A percentile compares a stretch with the other conserved stretches of the same genome.
Evolutionary conservation across 2,329 filamentous ascomycete species (phyloP).

Genomic region (Harringtonia lauricola): DNA sequence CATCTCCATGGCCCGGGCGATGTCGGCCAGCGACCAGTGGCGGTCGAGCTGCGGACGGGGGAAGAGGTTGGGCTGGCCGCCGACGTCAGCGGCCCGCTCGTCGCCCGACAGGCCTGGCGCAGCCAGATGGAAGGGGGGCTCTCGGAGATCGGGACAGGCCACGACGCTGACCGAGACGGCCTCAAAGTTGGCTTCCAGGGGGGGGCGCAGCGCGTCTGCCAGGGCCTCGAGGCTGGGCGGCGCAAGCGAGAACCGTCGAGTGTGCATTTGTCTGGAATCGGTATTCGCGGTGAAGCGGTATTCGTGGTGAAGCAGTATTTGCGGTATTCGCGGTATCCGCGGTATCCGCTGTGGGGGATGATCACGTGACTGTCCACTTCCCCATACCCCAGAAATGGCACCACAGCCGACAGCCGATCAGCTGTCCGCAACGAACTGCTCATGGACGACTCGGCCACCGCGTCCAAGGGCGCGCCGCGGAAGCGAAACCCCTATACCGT

Average conservation of each 20-base stretch:
- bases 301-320: too few species aligned
- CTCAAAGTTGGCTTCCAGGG: neutral
- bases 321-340: too few species aligned
- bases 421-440: too few species aligned
- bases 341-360: too few species aligned
- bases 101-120: slow-evolving; percentile 27
- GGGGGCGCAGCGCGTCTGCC: neutral
- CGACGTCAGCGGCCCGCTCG: slow-evolving; percentile 29
- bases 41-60: slow-evolving; percentile 22
- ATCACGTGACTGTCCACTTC: too few species aligned
- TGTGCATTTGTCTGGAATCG: too few species aligned
- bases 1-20: slow-evolving; percentile 26
- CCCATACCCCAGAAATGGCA: too few species aligned
- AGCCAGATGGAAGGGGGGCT: slow-evolving; percentile 25
- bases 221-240: neutral
- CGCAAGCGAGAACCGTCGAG: neutral
- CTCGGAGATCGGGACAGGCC: slow-evolving; percentile 23
- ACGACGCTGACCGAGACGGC: neutral
- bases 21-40: slow-evolving; percentile 20
- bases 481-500: too few species aligned
- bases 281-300: too few species aligned
- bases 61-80: slow-evolving; percentile 29
- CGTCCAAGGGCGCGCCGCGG: too few species aligned
- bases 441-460: too few species aligned
- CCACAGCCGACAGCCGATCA: too few species aligned